Conservation (phyloP, 495 filamentous ascomycete genomes). For the Penicillium coffeae region DNA sequence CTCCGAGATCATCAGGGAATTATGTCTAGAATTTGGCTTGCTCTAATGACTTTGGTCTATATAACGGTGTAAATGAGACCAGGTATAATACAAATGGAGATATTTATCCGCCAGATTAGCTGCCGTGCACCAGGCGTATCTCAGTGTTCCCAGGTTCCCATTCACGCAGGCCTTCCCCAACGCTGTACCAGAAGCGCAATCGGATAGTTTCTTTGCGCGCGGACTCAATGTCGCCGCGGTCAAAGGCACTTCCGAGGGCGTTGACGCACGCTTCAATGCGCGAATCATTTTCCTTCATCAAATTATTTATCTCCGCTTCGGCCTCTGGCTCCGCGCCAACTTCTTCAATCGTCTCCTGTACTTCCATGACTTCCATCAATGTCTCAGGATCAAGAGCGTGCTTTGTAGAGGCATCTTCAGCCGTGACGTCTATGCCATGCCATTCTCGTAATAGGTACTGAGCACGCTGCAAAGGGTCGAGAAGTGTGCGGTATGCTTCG, state of each 20-base stretch:
- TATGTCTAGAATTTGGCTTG: no score
- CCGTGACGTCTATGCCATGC: constrained; percentile 67
- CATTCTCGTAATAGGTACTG: constrained; percentile 72
- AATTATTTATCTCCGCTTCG: constrained; percentile 58
- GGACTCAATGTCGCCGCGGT: constrained; percentile 55
- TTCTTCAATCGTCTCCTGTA: constrained; percentile 79
- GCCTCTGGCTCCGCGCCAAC: constrained; percentile 42
- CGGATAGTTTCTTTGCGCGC: constrained; percentile 69
- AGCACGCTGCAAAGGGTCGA: constrained; percentile 69
- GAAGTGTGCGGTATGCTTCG: constrained; percentile 80
- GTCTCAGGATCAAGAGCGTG: constrained; percentile 66
- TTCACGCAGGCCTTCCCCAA: constrained; percentile 70
- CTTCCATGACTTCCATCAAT: constrained; percentile 84
- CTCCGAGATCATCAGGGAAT: no score
- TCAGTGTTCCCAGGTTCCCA: constrained; percentile 76
- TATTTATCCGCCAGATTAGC: constrained; percentile 3
- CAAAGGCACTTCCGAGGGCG: constrained; percentile 60
- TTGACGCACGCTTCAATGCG: constrained; percentile 59
- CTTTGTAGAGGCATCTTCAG: constrained; percentile 62
- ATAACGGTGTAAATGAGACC: no score
- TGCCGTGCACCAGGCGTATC: constrained; percentile 58
- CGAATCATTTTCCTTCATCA: constrained; percentile 64
- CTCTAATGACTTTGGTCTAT: no score
- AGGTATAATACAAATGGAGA: background rate
- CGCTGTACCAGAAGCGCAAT: constrained; percentile 89